A percentile compares a stretch with the other conserved stretches of the same genome.
Evolutionary conservation across 2,329 filamentous ascomycete species (phyloP).

Genomic region (Epichloe bromicola): DNA sequence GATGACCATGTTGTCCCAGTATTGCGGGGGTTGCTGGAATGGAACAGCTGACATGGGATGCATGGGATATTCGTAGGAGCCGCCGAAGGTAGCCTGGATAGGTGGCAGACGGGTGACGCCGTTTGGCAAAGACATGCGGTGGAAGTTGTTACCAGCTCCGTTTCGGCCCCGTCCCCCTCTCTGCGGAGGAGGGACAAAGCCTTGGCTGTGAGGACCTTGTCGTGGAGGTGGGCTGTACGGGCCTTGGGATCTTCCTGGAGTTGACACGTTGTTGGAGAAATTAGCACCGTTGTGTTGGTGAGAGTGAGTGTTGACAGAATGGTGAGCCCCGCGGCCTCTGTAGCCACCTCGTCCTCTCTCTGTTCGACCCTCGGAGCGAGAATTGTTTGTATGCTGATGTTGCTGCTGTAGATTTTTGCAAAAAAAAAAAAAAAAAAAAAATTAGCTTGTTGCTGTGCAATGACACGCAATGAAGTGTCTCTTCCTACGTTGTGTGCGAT

Average conservation of each 20-base stretch:
- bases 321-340: conserved; percentile 33
- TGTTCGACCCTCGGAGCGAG: conserved; percentile 25
- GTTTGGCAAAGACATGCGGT: conserved; percentile 28
- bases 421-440: background rate
- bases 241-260: conserved; percentile 21
- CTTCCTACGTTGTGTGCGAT: background rate
- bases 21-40: conserved; percentile 25
- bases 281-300: conserved; percentile 19
- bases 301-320: conserved; percentile 20
- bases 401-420: background rate
- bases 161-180: conserved; percentile 24
- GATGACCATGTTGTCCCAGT: conserved; percentile 39
- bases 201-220: conserved; percentile 24
- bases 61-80: conserved; percentile 27
- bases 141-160: conserved; percentile 19
- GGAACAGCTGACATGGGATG: conserved; percentile 25
- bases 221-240: conserved; percentile 32
- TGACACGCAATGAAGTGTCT: background rate
- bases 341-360: conserved; percentile 31
- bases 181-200: conserved; percentile 20
- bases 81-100: conserved; percentile 22
- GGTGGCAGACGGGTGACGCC: conserved; percentile 22
- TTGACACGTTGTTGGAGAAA: conserved; percentile 23
- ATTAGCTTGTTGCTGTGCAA: background rate
- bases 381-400: conserved; percentile 11